Evolutionary conservation across 2,329 filamentous ascomycete species (phyloP).

Genomic region (Xylariaceae sp.): DNA sequence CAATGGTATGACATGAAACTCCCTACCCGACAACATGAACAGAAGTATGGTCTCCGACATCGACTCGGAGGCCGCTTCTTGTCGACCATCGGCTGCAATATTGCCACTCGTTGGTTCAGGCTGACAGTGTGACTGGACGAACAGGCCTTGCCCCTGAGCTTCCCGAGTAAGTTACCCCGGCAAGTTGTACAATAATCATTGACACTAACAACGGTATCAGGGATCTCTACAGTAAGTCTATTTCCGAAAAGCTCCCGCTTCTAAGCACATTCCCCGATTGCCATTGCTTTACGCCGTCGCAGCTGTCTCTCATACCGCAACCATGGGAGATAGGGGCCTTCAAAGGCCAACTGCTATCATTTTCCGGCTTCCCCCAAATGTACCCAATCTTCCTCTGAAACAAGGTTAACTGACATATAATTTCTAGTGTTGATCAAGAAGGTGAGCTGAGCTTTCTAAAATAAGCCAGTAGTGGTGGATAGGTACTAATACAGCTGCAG

Average conservation of each 20-base stretch:
- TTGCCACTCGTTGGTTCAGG: slow-evolving; percentile 83
- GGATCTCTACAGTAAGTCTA: slow-evolving; percentile 74
- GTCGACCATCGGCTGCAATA: slow-evolving; percentile 24
- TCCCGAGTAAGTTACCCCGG: slow-evolving; percentile 53
- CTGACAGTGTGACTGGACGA: slow-evolving; percentile 84
- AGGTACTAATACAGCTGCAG: slow-evolving; percentile 40
- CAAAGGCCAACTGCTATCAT: not conserved
- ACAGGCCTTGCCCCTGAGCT: slow-evolving; percentile 97
- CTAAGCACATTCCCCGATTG: not conserved
- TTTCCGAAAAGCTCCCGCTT: slow-evolving; percentile 41
- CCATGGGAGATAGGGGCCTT: not conserved
- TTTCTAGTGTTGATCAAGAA: slow-evolving; percentile 80
- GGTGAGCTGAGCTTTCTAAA: slow-evolving; percentile 47
- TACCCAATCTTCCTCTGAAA: not conserved
- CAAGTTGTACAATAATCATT: not conserved
- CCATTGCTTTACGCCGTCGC: not conserved
- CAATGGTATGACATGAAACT: slow-evolving; percentile 68
- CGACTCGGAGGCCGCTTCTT: slow-evolving; percentile 4
- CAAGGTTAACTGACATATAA: slow-evolving; percentile 4
- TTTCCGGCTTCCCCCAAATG: not conserved
- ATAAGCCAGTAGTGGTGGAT: not conserved
- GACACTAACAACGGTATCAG: slow-evolving; percentile 7
- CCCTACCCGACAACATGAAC: slow-evolving; percentile 7
- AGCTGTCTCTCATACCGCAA: not conserved
- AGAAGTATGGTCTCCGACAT: slow-evolving; percentile 11